Evolutionary conservation across 805 yeast genomes (phyloP).

Genomic region (Metschnikowia baotianmanensis): DNA sequence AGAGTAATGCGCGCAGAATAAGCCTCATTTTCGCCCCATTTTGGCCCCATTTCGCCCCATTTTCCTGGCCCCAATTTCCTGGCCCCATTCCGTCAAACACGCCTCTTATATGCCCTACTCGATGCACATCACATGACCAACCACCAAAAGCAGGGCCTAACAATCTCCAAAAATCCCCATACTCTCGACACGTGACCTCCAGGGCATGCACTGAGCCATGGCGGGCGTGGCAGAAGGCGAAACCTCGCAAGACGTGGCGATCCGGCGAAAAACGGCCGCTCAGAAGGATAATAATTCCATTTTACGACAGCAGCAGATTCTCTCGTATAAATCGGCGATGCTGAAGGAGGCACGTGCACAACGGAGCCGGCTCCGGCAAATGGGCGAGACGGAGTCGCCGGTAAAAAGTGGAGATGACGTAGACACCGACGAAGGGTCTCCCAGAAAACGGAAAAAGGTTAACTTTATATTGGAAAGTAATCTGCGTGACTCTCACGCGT

Average conservation of each 20-base stretch:
- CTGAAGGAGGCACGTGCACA: conserved; percentile 29
- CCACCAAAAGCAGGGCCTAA: too few species aligned
- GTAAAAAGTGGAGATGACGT: background rate
- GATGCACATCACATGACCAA: too few species aligned
- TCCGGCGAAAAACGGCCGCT: conserved; percentile 14
- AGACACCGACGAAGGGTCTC: conserved; percentile 8
- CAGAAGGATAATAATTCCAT: conserved; percentile 16
- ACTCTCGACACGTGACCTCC: too few species aligned
- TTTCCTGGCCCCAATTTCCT: too few species aligned
- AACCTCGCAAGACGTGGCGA: conserved; percentile 4
- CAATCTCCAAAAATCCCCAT: too few species aligned
- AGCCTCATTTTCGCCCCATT: too few species aligned
- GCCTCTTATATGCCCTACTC: too few species aligned
- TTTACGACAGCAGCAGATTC: conserved; percentile 25
- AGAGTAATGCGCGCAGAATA: too few species aligned
- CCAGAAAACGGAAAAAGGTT: conserved; percentile 27
- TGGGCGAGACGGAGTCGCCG: background rate
- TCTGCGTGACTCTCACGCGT: background rate
- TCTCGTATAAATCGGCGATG: conserved; percentile 23
- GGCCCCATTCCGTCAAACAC: too few species aligned
- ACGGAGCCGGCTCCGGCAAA: conserved; percentile 19
- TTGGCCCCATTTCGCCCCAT: too few species aligned
- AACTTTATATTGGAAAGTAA: conserved; percentile 17
- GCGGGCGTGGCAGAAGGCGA: conserved; percentile 3
- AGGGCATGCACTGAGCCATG: conserved; percentile 5